These are phyloP conservation scores for Synchytrium microbalum DNA, from an alignment of 371 early-diverging fungal genomes.

Conservation along the genomic window DNA sequence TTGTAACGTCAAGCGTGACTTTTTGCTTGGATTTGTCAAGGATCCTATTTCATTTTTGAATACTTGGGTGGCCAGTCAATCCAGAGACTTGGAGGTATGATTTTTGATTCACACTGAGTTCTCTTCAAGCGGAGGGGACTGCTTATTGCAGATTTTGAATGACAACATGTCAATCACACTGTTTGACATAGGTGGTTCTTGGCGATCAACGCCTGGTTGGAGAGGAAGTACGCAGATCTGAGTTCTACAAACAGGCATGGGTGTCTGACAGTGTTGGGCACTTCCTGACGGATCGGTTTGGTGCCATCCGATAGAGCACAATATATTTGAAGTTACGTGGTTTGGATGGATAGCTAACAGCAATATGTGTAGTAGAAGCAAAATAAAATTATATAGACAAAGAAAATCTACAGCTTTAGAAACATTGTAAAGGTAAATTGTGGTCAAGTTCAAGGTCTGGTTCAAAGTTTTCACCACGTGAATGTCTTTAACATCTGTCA, in stretches of 20 bases:
- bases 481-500: too few relatives aligned
- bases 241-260: constrained; percentile 79
- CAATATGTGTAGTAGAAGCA: too few relatives aligned
- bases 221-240: constrained; percentile 70
- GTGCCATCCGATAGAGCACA: too few relatives aligned
- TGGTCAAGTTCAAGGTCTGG: too few relatives aligned
- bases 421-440: too few relatives aligned
- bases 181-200: constrained; percentile 49
- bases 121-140: neutral
- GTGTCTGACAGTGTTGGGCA: constrained; percentile 87
- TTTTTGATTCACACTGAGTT: neutral
- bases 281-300: too few relatives aligned
- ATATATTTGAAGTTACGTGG: too few relatives aligned
- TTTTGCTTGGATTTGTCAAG: constrained; percentile 76
- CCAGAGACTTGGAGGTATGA: constrained; percentile 75
- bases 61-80: constrained; percentile 85
- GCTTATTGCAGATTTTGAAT: neutral
- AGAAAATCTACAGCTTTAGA: too few relatives aligned
- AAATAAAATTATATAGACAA: too few relatives aligned
- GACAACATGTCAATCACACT: neutral
- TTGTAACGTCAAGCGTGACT: constrained; percentile 85
- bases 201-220: constrained; percentile 76
- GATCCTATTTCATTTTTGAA: constrained; percentile 87
- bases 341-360: too few relatives aligned
- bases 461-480: too few relatives aligned